phyloP scores from a whole-genome alignment of 2,329 filamentous ascomycete genomes.

The Colletotrichum sp. region DNA sequence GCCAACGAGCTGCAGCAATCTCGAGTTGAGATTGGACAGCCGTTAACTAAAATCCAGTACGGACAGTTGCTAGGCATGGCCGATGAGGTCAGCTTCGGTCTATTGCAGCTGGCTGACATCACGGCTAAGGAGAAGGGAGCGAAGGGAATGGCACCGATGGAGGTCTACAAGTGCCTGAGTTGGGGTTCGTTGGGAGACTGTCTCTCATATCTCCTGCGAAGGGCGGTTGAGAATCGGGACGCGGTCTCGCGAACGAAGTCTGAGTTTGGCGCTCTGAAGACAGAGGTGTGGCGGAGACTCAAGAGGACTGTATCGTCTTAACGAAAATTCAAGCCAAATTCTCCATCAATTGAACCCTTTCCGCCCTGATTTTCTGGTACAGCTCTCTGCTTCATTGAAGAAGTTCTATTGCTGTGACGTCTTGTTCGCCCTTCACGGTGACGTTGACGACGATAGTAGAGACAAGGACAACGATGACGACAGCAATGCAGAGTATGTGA shows the following conservation, averaged over 20 bases:
- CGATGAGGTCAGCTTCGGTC: conserved; percentile 81
- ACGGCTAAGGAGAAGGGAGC: background rate
- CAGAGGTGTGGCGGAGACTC: background rate
- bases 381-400: background rate
- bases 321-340: rapidly evolving
- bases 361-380: rapidly evolving
- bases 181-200: background rate
- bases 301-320: rapidly evolving
- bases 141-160: background rate
- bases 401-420: background rate
- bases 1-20: conserved; percentile 66
- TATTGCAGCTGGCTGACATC: conserved; percentile 34
- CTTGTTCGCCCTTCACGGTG: background rate
- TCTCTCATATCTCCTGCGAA: background rate
- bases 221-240: background rate
- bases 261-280: background rate
- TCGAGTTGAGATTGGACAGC: conserved; percentile 50
- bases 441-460: background rate
- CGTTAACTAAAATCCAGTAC: conserved; percentile 43
- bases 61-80: conserved; percentile 70
- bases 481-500: rapidly evolving
- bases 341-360: background rate
- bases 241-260: background rate
- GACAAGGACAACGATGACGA: background rate
- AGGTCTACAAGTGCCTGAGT: background rate